Evolutionary conservation across 2,329 filamentous ascomycete species (phyloP).

Genomic region (Aspergillus clavatus): DNA sequence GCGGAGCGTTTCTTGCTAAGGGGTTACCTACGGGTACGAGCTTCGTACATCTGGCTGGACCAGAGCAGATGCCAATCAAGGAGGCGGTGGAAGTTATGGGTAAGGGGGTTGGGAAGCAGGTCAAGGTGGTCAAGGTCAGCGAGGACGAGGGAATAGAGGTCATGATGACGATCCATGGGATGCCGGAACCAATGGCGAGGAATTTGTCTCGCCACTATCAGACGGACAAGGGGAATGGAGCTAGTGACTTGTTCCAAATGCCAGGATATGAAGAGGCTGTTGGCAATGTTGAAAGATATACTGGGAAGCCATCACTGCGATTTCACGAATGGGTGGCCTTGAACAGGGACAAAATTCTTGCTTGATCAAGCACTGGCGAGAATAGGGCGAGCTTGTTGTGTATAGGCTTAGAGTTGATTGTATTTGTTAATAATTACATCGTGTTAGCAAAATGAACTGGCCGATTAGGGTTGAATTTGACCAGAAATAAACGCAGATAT

Average conservation of each 20-base stretch:
- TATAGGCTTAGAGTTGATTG: too few species aligned
- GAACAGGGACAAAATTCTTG: constrained; percentile 24
- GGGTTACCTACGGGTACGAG: constrained; percentile 25
- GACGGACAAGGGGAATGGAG: background rate
- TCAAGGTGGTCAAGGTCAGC: constrained; percentile 21
- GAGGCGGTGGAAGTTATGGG: constrained; percentile 29
- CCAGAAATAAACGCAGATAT: too few species aligned
- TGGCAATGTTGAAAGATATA: constrained; percentile 32
- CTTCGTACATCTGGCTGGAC: constrained; percentile 36
- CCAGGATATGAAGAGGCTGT: constrained; percentile 12
- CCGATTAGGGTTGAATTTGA: too few species aligned
- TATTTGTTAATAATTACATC: background rate
- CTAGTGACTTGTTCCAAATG: background rate
- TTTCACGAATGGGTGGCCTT: constrained; percentile 34
- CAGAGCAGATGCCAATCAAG: constrained; percentile 27
- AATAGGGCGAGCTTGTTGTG: too few species aligned
- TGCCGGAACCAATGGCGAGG: constrained; percentile 17
- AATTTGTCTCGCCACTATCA: background rate
- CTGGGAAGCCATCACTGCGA: constrained; percentile 21
- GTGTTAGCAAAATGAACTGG: too few species aligned
- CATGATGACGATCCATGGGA: constrained; percentile 7
- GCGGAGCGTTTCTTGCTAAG: constrained; percentile 35
- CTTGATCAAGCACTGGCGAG: constrained; percentile 1
- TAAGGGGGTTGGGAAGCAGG: constrained; percentile 28
- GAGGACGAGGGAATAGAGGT: constrained; percentile 21